These are phyloP conservation scores for Rhododendron ovatum DNA, from an alignment of 148 eudicot genomes.

Conservation along the genomic window DNA sequence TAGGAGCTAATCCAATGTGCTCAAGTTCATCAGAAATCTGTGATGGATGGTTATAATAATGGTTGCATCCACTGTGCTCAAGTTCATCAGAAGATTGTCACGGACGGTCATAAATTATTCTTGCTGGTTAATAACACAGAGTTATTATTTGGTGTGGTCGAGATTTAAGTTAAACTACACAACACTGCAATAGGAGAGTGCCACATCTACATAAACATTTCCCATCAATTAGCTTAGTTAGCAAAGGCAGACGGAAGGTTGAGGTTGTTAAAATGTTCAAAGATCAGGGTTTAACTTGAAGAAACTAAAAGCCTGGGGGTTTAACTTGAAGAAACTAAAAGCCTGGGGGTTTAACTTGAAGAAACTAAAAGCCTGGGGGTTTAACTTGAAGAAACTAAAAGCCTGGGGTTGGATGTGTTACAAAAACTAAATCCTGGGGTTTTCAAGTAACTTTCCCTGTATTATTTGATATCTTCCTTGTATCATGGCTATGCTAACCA, in stretches of 20 bases:
- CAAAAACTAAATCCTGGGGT: neutral
- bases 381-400: neutral
- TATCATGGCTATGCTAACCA: neutral
- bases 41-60: neutral
- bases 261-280: neutral
- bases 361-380: neutral
- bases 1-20: neutral
- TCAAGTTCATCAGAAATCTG: neutral
- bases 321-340: neutral
- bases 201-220: neutral
- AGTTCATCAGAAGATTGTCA: neutral
- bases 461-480: neutral
- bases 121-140: neutral
- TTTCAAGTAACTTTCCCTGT: neutral
- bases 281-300: neutral
- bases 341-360: neutral
- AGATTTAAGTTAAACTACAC: neutral
- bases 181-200: neutral
- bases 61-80: neutral
- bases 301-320: neutral
- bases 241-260: neutral
- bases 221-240: neutral
- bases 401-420: neutral
- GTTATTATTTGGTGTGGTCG: neutral
- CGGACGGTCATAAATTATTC: neutral